These are phyloP conservation scores for Penicillium bialowiezense DNA, from an alignment of 495 filamentous ascomycete species.

Conservation along the genomic window DNA sequence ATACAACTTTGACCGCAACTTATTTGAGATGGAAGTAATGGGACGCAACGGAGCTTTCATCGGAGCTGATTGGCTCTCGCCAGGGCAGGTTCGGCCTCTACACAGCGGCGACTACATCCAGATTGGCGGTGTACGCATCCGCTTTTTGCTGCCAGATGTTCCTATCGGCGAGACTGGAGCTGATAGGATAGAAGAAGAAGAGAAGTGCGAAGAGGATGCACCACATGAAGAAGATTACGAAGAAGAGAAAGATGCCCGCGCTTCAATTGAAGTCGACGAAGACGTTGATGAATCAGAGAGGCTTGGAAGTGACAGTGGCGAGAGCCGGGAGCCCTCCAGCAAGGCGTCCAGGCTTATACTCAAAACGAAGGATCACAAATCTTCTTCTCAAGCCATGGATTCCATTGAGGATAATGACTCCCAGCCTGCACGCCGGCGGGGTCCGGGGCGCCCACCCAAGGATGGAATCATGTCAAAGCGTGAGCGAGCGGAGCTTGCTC, in stretches of 20 bases:
- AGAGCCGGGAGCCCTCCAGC: constrained; percentile 31
- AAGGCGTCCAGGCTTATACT: constrained; percentile 36
- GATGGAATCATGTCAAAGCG: constrained; percentile 92
- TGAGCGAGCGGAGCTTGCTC: constrained; percentile 64
- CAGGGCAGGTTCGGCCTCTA: constrained; percentile 61
- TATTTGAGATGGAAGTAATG: constrained; percentile 77
- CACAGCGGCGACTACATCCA: constrained; percentile 72
- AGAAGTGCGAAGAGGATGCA: constrained; percentile 24
- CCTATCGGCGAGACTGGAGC: constrained; percentile 65
- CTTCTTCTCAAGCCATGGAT: constrained; percentile 19
- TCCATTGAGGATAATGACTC: constrained; percentile 40
- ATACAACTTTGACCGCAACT: constrained; percentile 69
- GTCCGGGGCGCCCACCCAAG: constrained; percentile 86
- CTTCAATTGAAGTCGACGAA: constrained; percentile 35
- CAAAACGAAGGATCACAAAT: constrained; percentile 37
- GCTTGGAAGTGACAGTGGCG: constrained; percentile 27
- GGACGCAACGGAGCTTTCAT: constrained; percentile 86
- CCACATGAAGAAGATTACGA: constrained; percentile 31
- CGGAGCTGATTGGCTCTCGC: constrained; percentile 65
- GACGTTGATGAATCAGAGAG: constrained; percentile 37
- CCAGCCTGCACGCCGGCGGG: constrained; percentile 65
- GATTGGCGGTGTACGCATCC: constrained; percentile 73
- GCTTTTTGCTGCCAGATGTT: constrained; percentile 72
- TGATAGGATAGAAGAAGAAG: constrained; percentile 63
- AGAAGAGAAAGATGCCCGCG: constrained; percentile 23